Evolutionary conservation across 2,329 filamentous ascomycete genomes (phyloP).

Genomic region (Cryphonectria japonica): DNA sequence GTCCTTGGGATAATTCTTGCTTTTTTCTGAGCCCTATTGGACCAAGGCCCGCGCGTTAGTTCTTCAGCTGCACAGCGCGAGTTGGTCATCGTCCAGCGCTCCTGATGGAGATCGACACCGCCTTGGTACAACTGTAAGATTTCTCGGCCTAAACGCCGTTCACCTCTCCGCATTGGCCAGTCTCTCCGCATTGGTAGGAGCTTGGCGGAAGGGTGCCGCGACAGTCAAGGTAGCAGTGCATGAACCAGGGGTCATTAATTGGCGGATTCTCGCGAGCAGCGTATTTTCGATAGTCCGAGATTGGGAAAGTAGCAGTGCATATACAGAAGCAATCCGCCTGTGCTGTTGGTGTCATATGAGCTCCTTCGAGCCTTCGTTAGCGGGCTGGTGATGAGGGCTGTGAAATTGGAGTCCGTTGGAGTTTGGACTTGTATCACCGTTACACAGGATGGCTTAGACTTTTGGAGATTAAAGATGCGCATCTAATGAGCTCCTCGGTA

Average conservation of each 20-base stretch:
- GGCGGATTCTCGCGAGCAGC: neutral
- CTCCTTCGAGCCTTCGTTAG: too few species aligned
- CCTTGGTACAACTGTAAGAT: neutral
- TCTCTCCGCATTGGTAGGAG: neutral
- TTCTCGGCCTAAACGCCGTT: neutral
- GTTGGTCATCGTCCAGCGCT: neutral
- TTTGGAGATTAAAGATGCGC: neutral
- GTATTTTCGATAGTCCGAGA: neutral
- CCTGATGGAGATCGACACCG: neutral
- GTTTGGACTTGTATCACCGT: neutral
- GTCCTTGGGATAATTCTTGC: neutral
- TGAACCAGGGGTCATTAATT: neutral
- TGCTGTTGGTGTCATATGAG: neutral
- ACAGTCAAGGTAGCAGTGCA: neutral
- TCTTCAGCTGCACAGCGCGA: neutral
- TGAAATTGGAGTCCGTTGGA: neutral
- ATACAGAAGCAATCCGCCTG: neutral
- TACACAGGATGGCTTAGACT: neutral
- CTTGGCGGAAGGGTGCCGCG: too few species aligned
- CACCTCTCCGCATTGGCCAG: neutral
- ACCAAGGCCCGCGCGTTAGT: neutral
- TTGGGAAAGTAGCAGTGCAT: neutral
- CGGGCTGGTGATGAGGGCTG: too few species aligned
- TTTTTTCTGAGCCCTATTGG: neutral
- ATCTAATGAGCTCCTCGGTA: neutral